Base-by-base conservation (phyloP, 2,329 filamentous ascomycete species). In the Fusarium tuaranense region DNA sequence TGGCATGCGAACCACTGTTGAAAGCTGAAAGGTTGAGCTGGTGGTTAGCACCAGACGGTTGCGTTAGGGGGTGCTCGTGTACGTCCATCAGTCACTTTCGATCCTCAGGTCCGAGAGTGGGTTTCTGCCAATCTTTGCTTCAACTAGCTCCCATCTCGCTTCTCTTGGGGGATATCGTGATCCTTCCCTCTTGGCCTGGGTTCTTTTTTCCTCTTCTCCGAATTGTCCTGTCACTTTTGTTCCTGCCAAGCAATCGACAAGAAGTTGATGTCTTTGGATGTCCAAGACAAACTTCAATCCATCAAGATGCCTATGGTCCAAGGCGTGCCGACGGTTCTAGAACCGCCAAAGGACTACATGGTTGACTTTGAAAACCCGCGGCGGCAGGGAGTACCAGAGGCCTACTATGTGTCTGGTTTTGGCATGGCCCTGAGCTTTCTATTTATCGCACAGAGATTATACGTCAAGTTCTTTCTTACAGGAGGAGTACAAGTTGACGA, bases 321-420 rank as follows among this genome's bases (percentile, higher is more conserved):
- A 41, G 76, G 74, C 25, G 60, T 76, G 1, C 32, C 34, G 16
- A 66, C 68, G 25, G 69, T 78, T 18, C 34, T 78, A 12, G 63
- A 65, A 13, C 74, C 81, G 1, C 82, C 82, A 5, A 68, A 74
- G 8, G 81, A 74, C 36, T 84, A 83, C 63, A 75, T 77, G 10
- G 79, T 83, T 27, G 73, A 84, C 59, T 82, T 84, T 51, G 78
- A 79, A 2, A 73, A 83, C 46, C 82, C 82, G 2, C 74, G 75
- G 41, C 73, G 74, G 14, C 75, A 79, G 22, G 74, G 68, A 16
- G 77, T 76, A 16, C 34, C 70, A 5, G 69, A 71, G n/a, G 67
- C 69, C n/a, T 80, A 80, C 67, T 71, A 68, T 7, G 64, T 78
- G 9, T 63, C 72, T 2, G 72, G 63, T 5, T 70, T 79, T 36